Conservation (phyloP, 208 protist species). For the Acanthamoeba royreba region DNA sequence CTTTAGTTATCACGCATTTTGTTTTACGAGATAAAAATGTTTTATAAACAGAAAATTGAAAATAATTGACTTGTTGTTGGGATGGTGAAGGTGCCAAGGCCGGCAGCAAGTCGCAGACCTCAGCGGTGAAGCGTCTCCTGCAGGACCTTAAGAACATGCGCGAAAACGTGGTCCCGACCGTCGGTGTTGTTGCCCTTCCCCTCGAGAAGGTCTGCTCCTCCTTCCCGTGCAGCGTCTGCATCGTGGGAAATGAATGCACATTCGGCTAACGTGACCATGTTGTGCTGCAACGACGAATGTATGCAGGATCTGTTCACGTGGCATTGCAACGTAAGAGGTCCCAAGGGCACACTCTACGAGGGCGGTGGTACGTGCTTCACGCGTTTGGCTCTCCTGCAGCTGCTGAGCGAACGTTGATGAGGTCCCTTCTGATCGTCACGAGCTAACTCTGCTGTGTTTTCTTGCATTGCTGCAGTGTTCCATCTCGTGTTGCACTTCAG, state of each 20-base stretch:
- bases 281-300: not conserved
- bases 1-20: too few relatives aligned
- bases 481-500: slow-evolving; percentile 26
- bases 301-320: slow-evolving; percentile 35
- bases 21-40: not conserved
- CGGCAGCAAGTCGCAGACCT: slow-evolving; percentile 19
- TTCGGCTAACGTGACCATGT: not conserved
- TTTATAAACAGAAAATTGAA: not conserved
- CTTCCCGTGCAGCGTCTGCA: not conserved
- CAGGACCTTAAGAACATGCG: slow-evolving; percentile 41
- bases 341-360: slow-evolving; percentile 37
- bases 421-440: too few relatives aligned
- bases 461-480: not conserved
- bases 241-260: too few relatives aligned
- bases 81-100: not conserved
- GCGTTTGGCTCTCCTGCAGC: not conserved
- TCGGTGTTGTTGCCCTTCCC: slow-evolving; percentile 8
- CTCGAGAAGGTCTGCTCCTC: slow-evolving; percentile 3
- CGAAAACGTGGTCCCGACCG: not conserved
- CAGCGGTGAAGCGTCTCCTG: slow-evolving; percentile 31
- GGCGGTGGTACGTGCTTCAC: not conserved
- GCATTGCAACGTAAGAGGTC: slow-evolving; percentile 35
- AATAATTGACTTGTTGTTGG: not conserved
- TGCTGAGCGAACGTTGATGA: too few relatives aligned
- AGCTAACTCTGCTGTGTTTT: not conserved